These are phyloP conservation scores for Collariella sp. DNA, from an alignment of 495 filamentous ascomycete genomes.

Conservation along the genomic window DNA sequence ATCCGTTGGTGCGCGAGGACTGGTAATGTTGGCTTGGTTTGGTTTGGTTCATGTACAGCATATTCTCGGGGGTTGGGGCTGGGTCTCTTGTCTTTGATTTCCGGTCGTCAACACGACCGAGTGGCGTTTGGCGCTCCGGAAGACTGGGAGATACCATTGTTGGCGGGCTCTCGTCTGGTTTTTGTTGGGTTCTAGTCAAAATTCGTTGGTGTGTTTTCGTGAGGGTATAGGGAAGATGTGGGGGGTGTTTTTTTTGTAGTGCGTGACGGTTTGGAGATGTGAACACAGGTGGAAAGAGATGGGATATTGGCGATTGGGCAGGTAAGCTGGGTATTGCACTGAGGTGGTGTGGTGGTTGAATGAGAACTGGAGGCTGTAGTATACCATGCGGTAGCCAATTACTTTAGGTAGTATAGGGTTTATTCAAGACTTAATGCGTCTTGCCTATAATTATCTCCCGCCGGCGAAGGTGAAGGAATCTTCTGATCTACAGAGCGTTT, in stretches of 20 bases:
- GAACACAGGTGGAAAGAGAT: too few relatives aligned
- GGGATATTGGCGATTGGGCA: background rate
- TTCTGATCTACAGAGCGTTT: too few relatives aligned
- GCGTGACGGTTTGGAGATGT: too few relatives aligned
- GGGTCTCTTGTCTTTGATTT: constrained; percentile 9
- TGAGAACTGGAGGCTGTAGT: background rate
- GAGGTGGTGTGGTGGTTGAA: background rate
- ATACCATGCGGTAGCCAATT: background rate
- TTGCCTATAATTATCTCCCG: too few relatives aligned
- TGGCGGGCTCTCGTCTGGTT: constrained; percentile 11
- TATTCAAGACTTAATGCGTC: background rate
- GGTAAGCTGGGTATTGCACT: background rate
- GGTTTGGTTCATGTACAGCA: constrained; percentile 13
- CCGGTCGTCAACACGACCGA: constrained; percentile 20
- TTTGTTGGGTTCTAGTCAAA: background rate
- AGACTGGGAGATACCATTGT: constrained; percentile 26
- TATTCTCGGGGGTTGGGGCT: constrained; percentile 3
- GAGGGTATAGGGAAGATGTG: background rate
- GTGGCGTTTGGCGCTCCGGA: constrained; percentile 26
- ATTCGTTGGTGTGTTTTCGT: background rate
- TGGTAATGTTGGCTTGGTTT: background rate
- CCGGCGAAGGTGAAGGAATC: too few relatives aligned
- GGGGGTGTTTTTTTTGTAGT: too few relatives aligned
- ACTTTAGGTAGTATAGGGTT: background rate
- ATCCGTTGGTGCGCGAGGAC: background rate